Evolutionary conservation across 2,329 filamentous ascomycete species (phyloP), one percentile per base, ranked within the genome.

Genomic region (Myriangium duriaei): DNA sequence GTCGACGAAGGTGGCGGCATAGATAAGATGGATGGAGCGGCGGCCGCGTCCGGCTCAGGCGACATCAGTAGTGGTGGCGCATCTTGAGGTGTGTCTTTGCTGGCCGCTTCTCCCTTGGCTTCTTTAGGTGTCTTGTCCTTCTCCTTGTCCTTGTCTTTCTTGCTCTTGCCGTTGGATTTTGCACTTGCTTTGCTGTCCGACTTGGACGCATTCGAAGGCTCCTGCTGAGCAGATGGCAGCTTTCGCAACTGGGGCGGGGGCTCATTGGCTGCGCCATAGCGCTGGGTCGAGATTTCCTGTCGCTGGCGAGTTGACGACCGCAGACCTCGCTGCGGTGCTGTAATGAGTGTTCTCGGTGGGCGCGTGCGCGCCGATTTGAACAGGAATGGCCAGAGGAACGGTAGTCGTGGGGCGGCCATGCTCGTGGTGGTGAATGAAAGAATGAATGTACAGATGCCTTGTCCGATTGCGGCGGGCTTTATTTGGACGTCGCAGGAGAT

Each of bases 251-350:
- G 56, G 0, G 60, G 55, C 5, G 59, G 56, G 3, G 64, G 64
- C 44, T 67, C 60, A 32, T 66, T 64, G 1, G 65, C 64, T 11
- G 59, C 61, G 16, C 65, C 65, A 52, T 68, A 68, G 28, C 65
- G 60, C 39, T 63, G 56, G 7, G 47, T 45, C 12, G 46, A 45
- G 11, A 38, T 43, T 42, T 47, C 49, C 42, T 40, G 56, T 49
- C 48, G 54, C 32, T 47, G 51, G 30, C 48, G 51, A 34, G 53
- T 21, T 10, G 55, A 53, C 19, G 58, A 48, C 32, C 58, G 50
- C 19, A 59, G 51, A 21, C 51, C 49, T 40, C 51, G 44, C 28
- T 48, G 49, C 13, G 46, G 43, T 17, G 48, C 46, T 11, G 50
- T 47, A 38, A 43, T 44, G 12, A 46, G 47, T 13, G 45, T 48